Conservation (phyloP, 768 basidiomycete genomes). For the Leccinum longicurvipes region DNA sequence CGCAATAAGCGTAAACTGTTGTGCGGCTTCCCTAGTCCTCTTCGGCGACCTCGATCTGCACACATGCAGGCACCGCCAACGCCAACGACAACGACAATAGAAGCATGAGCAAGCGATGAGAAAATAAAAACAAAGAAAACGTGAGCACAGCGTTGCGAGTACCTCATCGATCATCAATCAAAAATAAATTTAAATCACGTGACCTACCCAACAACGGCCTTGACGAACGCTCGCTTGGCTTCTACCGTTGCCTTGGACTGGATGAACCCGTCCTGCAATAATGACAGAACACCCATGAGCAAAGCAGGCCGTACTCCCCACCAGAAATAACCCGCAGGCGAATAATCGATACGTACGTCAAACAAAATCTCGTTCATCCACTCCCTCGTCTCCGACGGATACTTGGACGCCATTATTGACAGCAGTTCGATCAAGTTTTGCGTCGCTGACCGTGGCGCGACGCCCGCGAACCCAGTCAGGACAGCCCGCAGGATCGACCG, state of each 20-base stretch:
- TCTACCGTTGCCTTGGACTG: constrained; percentile 68
- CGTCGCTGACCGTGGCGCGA: constrained; percentile 78
- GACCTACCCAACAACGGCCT: constrained; percentile 62
- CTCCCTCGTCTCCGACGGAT: constrained; percentile 48
- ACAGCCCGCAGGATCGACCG: constrained; percentile 67
- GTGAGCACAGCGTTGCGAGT: not conserved
- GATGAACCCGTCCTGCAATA: constrained; percentile 63
- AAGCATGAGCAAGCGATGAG: too few species aligned
- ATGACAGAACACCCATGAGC: not conserved
- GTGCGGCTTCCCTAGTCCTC: constrained; percentile 75
- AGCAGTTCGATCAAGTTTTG: constrained; percentile 85
- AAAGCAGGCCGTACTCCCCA: too few species aligned
- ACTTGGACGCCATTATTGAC: constrained; percentile 58
- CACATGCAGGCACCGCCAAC: not conserved
- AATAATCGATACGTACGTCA: not conserved
- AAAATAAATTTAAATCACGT: not conserved
- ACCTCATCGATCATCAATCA: not conserved
- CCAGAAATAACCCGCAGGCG: too few species aligned
- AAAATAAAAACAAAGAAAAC: not conserved
- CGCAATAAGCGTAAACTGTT: constrained; percentile 84
- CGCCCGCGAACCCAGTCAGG: constrained; percentile 76
- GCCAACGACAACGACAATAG: too few species aligned
- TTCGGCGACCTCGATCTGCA: constrained; percentile 67
- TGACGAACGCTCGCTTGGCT: constrained; percentile 76
- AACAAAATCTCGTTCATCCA: constrained; percentile 79